phyloP scores from a whole-genome alignment of 169 alveolate species.

The Babesia caballi region DNA sequence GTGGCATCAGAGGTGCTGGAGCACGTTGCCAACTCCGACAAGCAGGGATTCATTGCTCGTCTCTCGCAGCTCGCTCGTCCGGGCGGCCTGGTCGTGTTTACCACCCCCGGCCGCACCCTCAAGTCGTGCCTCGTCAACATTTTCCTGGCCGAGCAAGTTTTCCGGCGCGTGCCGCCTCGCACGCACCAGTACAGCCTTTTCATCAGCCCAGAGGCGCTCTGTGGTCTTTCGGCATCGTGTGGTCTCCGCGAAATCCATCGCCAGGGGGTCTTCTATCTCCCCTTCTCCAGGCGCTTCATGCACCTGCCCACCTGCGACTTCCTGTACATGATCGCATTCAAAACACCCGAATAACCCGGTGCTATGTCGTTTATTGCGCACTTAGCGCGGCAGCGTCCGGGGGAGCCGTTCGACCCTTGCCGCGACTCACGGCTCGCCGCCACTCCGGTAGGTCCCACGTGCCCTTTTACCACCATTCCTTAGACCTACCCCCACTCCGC shows the following conservation, averaged over 20 bases:
- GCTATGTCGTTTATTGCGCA: conserved; percentile 36
- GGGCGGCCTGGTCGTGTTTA: conserved; percentile 49
- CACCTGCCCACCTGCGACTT: conserved; percentile 33
- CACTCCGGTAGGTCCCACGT: conserved; percentile 34
- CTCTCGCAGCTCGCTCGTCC: conserved; percentile 15
- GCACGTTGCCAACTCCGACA: conserved; percentile 39
- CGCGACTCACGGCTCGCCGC: conserved; percentile 32
- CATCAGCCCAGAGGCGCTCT: conserved; percentile 22
- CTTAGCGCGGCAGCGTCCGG: conserved; percentile 17
- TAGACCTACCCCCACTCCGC: background rate
- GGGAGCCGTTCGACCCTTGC: conserved; percentile 40
- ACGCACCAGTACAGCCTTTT: conserved; percentile 51
- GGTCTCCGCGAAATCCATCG: conserved; percentile 19
- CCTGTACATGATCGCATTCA: conserved; percentile 61
- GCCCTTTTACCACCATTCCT: background rate
- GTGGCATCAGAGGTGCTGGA: conserved; percentile 65
- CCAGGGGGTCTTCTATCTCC: conserved; percentile 56
- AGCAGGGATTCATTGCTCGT: conserved; percentile 8
- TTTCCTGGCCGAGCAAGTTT: conserved; percentile 40
- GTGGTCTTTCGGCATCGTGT: background rate
- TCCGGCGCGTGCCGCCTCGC: conserved; percentile 9
- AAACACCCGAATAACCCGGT: background rate
- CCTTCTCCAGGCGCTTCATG: conserved; percentile 45
- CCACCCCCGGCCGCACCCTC: conserved; percentile 58
- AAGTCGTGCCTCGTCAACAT: conserved; percentile 48